phyloP scores from a whole-genome alignment of 768 basidiomycete species.

The Stropharia rugosoannulata region DNA sequence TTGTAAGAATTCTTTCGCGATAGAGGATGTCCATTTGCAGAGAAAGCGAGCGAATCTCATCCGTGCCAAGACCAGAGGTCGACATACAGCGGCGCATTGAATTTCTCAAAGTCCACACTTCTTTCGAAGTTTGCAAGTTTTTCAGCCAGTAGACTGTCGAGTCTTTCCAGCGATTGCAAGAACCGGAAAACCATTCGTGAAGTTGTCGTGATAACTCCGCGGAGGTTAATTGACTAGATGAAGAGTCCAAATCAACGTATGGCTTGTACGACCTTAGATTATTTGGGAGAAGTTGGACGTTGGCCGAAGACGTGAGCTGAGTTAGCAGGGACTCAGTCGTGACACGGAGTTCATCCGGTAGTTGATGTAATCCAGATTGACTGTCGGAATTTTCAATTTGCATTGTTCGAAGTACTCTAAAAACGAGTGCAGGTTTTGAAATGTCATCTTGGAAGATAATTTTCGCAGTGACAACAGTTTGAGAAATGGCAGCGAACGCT shows the following conservation, averaged over 20 bases:
- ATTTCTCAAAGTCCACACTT: constrained; percentile 70
- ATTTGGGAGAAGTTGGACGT: constrained; percentile 74
- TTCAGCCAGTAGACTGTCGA: constrained; percentile 57
- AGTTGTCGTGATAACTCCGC: constrained; percentile 45
- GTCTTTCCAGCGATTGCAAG: constrained; percentile 41
- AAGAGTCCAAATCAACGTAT: constrained; percentile 71
- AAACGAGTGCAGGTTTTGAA: constrained; percentile 46
- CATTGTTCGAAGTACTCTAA: constrained; percentile 56
- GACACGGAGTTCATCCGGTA: constrained; percentile 56
- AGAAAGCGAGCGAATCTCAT: constrained; percentile 46
- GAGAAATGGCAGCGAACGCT: constrained; percentile 53
- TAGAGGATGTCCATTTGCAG: constrained; percentile 53
- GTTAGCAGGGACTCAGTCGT: constrained; percentile 68
- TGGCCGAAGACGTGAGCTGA: constrained; percentile 78
- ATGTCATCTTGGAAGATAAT: constrained; percentile 49
- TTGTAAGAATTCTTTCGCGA: constrained; percentile 48
- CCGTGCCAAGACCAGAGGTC: constrained; percentile 40
- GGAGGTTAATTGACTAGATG: constrained; percentile 50
- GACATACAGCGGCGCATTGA: constrained; percentile 48
- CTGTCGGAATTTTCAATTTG: constrained; percentile 46
- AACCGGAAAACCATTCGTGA: constrained; percentile 62
- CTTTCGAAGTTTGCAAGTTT: constrained; percentile 56
- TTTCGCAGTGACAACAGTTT: constrained; percentile 58
- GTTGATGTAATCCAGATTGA: constrained; percentile 15
- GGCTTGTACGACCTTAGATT: constrained; percentile 79